phyloP scores from a whole-genome alignment of 352 stramenopile genomes.

The Pythium vanterpoolii region DNA sequence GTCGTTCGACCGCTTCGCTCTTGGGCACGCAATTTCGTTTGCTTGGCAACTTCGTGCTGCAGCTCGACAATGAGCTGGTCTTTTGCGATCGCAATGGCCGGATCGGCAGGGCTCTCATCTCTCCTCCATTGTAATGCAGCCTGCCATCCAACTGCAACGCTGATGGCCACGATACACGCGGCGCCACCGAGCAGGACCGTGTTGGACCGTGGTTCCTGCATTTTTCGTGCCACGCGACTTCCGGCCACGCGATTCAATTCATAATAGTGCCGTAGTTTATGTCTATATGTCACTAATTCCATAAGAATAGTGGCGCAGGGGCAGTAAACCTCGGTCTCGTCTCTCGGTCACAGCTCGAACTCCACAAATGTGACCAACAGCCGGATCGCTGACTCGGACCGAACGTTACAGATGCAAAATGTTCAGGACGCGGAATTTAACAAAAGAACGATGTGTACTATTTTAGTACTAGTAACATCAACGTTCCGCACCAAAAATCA shows the following conservation, averaged over 20 bases:
- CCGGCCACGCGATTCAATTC: too few species aligned
- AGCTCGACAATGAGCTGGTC: slow-evolving; percentile 44
- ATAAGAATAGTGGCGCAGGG: too few species aligned
- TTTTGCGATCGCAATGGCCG: slow-evolving; percentile 4
- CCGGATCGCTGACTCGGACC: not conserved
- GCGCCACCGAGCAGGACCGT: slow-evolving; percentile 14
- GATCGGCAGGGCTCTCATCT: not conserved
- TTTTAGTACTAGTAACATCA: too few species aligned
- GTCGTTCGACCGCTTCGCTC: slow-evolving; percentile 72
- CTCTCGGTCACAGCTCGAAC: not conserved
- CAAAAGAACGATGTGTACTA: too few species aligned
- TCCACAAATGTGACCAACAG: not conserved
- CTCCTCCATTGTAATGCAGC: not conserved
- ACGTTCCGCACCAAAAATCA: too few species aligned
- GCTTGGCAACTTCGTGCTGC: slow-evolving; percentile 58
- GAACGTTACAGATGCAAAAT: slow-evolving; percentile 5
- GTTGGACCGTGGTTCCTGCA: not conserved
- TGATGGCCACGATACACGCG: slow-evolving; percentile 15
- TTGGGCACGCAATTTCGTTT: slow-evolving; percentile 69
- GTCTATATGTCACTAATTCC: too few species aligned
- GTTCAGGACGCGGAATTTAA: too few species aligned
- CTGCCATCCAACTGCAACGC: slow-evolving; percentile 22
- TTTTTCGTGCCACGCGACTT: not conserved
- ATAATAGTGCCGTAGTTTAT: not conserved
- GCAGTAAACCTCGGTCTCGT: too few species aligned